Evolutionary conservation across 768 basidiomycete genomes (phyloP).

Genomic region (Phanerochaete sordida): DNA sequence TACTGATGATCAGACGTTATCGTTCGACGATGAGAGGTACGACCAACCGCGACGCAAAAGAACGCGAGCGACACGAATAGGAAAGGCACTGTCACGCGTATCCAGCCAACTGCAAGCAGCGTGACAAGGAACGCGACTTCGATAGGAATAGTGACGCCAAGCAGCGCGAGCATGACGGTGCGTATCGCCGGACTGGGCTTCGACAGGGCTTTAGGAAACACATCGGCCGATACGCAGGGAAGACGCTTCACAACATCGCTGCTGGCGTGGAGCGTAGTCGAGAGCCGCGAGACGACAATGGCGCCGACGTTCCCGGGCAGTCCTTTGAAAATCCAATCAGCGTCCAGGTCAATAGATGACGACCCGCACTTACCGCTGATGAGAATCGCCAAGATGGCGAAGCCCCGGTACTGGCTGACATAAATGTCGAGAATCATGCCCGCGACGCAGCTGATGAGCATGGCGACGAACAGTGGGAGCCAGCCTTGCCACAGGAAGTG

Average conservation of each 20-base stretch:
- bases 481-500: slow-evolving; percentile 82
- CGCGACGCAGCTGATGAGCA: slow-evolving; percentile 82
- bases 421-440: slow-evolving; percentile 92
- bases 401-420: slow-evolving; percentile 83
- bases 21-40: slow-evolving; percentile 16
- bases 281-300: slow-evolving; percentile 87
- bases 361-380: slow-evolving; percentile 62
- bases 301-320: slow-evolving; percentile 88
- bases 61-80: slow-evolving; percentile 61
- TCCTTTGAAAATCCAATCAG: slow-evolving; percentile 36
- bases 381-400: slow-evolving; percentile 81
- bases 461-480: slow-evolving; percentile 86
- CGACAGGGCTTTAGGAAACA: slow-evolving; percentile 11
- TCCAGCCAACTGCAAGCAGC: slow-evolving; percentile 72
- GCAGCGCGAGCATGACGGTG: slow-evolving; percentile 65
- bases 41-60: slow-evolving; percentile 78
- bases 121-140: slow-evolving; percentile 70
- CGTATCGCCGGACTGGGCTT: slow-evolving; percentile 34
- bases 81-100: slow-evolving; percentile 66
- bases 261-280: slow-evolving; percentile 79
- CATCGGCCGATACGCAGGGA: slow-evolving; percentile 11
- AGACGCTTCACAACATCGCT: slow-evolving; percentile 25
- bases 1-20: neutral
- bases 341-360: neutral
- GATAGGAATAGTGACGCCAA: slow-evolving; percentile 76